A percentile compares a stretch with the other conserved stretches of the same genome.
These are phyloP conservation scores for Martiniozyma abietophila DNA, from an alignment of 805 yeast species.

Conservation along the genomic window DNA sequence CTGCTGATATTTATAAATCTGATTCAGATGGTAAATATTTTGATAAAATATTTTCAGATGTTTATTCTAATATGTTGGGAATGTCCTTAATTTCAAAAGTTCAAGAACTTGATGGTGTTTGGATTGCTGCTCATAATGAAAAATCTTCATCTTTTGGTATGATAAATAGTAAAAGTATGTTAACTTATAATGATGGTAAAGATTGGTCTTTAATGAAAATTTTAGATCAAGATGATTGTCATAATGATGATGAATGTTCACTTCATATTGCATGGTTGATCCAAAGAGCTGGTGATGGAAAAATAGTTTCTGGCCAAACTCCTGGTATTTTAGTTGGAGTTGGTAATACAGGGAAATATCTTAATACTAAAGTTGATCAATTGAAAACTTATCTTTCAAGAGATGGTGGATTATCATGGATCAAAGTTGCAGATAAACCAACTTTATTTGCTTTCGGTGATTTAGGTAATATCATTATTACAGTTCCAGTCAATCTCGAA, in stretches of 20 bases:
- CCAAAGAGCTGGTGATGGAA: constrained; percentile 33
- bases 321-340: constrained; percentile 53
- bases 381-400: constrained; percentile 50
- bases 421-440: constrained; percentile 41
- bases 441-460: constrained; percentile 60
- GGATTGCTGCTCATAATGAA: constrained; percentile 34
- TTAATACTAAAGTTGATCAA: constrained; percentile 24
- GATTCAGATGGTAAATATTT: constrained; percentile 53
- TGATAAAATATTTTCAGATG: constrained; percentile 32
- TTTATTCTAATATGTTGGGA: constrained; percentile 30
- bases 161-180: constrained; percentile 23
- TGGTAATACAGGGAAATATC: constrained; percentile 69
- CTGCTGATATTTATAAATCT: constrained; percentile 36
- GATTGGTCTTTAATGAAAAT: constrained; percentile 42
- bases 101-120: constrained; percentile 49
- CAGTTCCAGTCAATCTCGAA: constrained; percentile 34
- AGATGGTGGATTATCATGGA: constrained; percentile 77
- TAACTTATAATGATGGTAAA: constrained; percentile 44
- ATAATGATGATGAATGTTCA: constrained; percentile 39
- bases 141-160: constrained; percentile 15
- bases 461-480: constrained; percentile 63
- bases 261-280: constrained; percentile 30
- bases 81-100: constrained; percentile 35
- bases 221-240: constrained; percentile 35
- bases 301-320: constrained; percentile 40